These are phyloP conservation scores for Golubevia sp. DNA, from an alignment of 1,284 basidiomycete species.

Conservation along the genomic window DNA sequence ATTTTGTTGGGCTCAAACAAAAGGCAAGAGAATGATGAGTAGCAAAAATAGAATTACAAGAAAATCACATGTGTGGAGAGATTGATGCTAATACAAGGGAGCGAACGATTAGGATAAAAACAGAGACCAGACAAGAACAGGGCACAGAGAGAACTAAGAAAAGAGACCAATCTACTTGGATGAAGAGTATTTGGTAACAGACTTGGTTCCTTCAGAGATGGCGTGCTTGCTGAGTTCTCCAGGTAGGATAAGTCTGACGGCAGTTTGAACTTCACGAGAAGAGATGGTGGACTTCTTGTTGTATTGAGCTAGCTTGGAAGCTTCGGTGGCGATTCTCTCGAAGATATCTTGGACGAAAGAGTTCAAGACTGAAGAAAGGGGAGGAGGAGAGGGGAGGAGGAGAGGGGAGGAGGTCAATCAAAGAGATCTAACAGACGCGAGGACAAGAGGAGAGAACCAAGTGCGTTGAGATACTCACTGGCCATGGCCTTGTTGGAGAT, in stretches of 20 bases:
- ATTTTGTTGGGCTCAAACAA: no score
- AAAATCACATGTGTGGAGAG: no score
- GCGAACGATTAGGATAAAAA: no score
- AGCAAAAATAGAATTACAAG: no score
- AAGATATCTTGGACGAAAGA: conserved; percentile 69
- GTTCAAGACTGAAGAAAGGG: conserved; percentile 68
- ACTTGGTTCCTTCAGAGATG: conserved; percentile 76
- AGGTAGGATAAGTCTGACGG: conserved; percentile 86
- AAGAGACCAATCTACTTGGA: no score
- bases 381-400: conserved; percentile 70
- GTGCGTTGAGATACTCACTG: no score
- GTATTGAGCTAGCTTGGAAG: conserved; percentile 86
- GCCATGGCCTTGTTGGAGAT: conserved; percentile 95
- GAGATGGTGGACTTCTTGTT: conserved; percentile 94
- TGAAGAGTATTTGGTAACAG: conserved; percentile 21
- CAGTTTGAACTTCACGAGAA: conserved; percentile 89
- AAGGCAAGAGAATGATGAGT: no score
- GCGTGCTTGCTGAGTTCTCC: conserved; percentile 82
- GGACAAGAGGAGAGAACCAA: no score
- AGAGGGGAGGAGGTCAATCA: conserved; percentile 5
- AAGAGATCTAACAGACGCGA: conserved; percentile 17
- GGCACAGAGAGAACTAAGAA: no score
- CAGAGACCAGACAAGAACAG: no score
- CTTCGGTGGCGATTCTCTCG: conserved; percentile 87
- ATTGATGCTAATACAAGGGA: no score